phyloP scores from a whole-genome alignment of 805 yeast species.

The Yueomyces sinensis region DNA sequence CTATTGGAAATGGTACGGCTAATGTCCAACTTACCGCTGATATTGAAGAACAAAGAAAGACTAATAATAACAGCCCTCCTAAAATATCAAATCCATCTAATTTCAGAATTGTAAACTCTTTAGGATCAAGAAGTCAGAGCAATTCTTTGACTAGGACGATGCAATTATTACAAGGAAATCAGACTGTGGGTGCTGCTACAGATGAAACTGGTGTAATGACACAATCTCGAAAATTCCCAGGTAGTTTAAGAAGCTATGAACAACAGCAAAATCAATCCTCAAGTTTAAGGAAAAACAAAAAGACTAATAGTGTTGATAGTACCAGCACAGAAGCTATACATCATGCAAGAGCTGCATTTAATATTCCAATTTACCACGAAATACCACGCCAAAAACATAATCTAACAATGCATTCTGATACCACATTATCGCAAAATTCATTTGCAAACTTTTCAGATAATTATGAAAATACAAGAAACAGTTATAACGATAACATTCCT shows the following conservation, averaged over 20 bases:
- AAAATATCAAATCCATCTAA: background rate
- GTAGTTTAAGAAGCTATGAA: background rate
- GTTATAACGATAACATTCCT: no score
- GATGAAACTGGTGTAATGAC: no score
- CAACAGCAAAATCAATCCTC: background rate
- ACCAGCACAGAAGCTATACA: background rate
- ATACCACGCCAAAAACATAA: no score
- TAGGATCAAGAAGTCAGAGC: background rate
- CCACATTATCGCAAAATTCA: no score
- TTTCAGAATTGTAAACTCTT: background rate
- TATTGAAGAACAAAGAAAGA: no score
- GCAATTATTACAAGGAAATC: background rate
- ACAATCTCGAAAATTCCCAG: background rate
- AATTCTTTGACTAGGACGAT: background rate
- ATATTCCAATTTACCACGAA: no score
- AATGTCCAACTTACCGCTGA: constrained; percentile 15
- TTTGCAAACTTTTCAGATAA: no score
- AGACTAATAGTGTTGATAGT: no score
- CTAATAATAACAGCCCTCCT: background rate
- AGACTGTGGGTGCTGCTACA: no score
- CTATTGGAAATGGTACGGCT: constrained; percentile 2
- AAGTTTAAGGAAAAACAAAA: background rate
- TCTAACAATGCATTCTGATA: no score
- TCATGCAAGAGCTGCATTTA: no score
- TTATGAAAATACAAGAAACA: no score